Base-by-base conservation (phyloP, 768 basidiomycete genomes). In the Leucocoprinus birnbaumii region DNA sequence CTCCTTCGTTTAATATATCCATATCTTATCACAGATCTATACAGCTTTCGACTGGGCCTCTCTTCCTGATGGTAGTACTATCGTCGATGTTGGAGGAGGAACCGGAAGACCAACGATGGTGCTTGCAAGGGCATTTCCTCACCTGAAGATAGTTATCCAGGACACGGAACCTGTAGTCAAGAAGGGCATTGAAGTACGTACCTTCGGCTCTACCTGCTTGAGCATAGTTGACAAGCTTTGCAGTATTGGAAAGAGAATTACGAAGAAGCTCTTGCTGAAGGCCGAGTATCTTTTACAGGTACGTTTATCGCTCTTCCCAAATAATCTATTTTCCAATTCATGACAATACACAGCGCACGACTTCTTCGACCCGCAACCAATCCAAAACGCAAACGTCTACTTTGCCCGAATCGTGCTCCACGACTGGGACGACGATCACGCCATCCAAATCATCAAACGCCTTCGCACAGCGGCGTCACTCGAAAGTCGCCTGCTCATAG, bases 11-110 rank as follows among this genome's bases (percentile, higher is more conserved):
- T 47, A 25, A 3, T 43, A 9, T 10, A 14, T 26, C 52, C 19
- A 31, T 10, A 14, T 26, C 52, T n/a, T 25, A 35, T 42, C 27
- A 34, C 22, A 47, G 18, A 18, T 16, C 24, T 58, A 25, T 53
- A 48, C 53, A 88, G 87, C 77, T 1, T 87, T 85, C 59, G 77
- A 82, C 49, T 89, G 87, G 83, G 63, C 71, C 18, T 68, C 76
- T 1, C 71, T 89, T 22, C 72, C 75, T 1, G 62, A 61, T n/a
- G 78, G 79, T 11, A 77, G 83, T 21, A 63, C 80, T 7, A 71
- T 89, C 24, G 80, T 88, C 3, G 87, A 89, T 56, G 85, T 89
- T 2, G 87, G 87, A 2, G 87, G 87, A 9, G 87, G 87, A 0
- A 85, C 87, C 27, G 87, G 87, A 18, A 74, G 73, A 14, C 71